Evolutionary conservation across 73 alveolate species (phyloP).

Genomic region (Durusdinium trenchii): DNA sequence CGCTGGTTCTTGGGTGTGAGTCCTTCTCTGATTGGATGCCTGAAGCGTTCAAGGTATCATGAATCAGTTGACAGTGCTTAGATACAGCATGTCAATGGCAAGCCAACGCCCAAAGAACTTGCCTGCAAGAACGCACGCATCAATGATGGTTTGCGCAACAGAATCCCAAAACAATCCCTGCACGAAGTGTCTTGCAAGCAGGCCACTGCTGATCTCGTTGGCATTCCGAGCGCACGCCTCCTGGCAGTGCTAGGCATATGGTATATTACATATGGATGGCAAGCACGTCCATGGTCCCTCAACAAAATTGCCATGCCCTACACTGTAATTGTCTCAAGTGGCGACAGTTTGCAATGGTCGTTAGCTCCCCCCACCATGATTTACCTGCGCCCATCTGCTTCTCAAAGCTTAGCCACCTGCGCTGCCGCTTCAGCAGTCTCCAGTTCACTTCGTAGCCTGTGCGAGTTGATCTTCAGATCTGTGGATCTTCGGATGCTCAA

Average conservation of each 20-base stretch:
- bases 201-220: slow-evolving; percentile 40
- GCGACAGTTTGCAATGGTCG: neutral
- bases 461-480: neutral
- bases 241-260: neutral
- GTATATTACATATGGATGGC: neutral
- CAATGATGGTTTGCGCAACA: neutral
- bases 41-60: too few species aligned
- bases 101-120: neutral
- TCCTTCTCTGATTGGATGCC: too few species aligned
- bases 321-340: neutral
- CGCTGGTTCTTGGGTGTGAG: too few species aligned
- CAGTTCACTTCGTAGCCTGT: slow-evolving; percentile 81
- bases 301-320: too few species aligned
- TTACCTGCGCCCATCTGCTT: too few species aligned
- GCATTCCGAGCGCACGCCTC: slow-evolving; percentile 61
- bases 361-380: too few species aligned
- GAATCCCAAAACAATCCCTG: neutral
- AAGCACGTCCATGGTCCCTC: neutral
- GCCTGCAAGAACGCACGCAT: neutral
- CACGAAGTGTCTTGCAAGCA: neutral
- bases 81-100: too few species aligned
- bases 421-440: slow-evolving; percentile 62
- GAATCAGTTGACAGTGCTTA: too few species aligned
- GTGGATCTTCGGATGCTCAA: neutral
- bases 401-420: too few species aligned